These are phyloP conservation scores for Diddensiella santjacobensis DNA, from an alignment of 805 yeast genomes.

Conservation along the genomic window DNA sequence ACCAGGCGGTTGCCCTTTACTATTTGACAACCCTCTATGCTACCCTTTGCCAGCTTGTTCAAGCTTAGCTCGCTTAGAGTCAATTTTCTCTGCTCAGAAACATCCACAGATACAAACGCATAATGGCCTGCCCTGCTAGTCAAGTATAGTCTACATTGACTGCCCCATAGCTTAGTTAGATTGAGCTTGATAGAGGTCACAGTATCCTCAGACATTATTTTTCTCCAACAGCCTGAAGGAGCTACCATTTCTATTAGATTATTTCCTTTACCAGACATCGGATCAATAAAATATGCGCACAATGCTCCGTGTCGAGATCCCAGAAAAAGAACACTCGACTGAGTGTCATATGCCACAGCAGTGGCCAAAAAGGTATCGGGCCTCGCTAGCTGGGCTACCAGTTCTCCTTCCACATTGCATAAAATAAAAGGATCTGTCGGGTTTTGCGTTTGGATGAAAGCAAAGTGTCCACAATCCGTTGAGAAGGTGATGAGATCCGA, in stretches of 20 bases:
- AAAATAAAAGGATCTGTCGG: conserved; percentile 52
- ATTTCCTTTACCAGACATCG: not conserved
- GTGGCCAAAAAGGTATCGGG: conserved; percentile 56
- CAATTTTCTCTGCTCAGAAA: not conserved
- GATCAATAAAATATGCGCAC: conserved; percentile 46
- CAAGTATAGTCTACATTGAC: conserved; percentile 8
- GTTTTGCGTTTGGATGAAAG: conserved; percentile 65
- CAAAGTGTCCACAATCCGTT: conserved; percentile 17
- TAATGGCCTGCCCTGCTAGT: conserved; percentile 28
- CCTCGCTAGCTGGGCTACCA: conserved; percentile 24
- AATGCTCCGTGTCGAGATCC: conserved; percentile 74
- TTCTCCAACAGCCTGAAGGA: conserved; percentile 16
- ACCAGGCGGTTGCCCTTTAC: conserved; percentile 39
- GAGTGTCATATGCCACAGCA: conserved; percentile 44
- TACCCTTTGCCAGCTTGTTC: conserved; percentile 69
- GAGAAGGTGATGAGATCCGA: conserved; percentile 25
- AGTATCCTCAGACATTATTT: conserved; percentile 27
- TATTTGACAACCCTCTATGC: conserved; percentile 66
- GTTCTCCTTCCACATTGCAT: conserved; percentile 33
- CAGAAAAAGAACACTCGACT: conserved; percentile 43
- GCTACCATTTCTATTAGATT: not conserved
- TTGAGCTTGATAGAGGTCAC: conserved; percentile 25
- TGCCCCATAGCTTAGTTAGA: not conserved
- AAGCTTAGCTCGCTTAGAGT: conserved; percentile 27
- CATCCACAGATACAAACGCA: conserved; percentile 16